Evolutionary conservation across 768 basidiomycete genomes (phyloP).

Genomic region (Lyophyllum atratum): DNA sequence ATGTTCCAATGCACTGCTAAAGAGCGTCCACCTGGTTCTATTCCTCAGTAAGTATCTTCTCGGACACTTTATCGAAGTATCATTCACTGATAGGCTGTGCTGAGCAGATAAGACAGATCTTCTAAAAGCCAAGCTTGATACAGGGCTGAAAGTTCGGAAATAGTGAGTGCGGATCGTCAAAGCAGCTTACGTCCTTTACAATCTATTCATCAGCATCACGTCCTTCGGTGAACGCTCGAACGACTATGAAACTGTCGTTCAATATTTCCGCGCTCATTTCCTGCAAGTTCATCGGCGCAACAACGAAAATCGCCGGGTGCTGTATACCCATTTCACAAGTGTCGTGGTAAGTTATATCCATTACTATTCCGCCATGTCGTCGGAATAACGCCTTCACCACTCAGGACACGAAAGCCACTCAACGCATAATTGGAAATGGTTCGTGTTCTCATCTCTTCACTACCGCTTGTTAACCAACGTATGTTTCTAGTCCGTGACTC

Average conservation of each 20-base stretch:
- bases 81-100: not conserved
- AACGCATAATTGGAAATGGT: conserved; percentile 84
- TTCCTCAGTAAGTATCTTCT: conserved; percentile 52
- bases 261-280: conserved; percentile 89
- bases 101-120: conserved; percentile 76
- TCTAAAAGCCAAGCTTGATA: conserved; percentile 68
- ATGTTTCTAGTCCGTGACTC: conserved; percentile 61
- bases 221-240: conserved; percentile 82
- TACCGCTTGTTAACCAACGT: conserved; percentile 10
- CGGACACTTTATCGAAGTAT: not conserved
- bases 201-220: conserved; percentile 55
- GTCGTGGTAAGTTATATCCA: conserved; percentile 57
- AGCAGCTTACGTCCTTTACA: not conserved
- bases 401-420: conserved; percentile 83
- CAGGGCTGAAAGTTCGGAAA: conserved; percentile 72
- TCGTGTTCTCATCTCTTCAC: conserved; percentile 18
- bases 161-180: conserved; percentile 53
- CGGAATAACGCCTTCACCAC: not conserved
- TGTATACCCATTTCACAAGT: conserved; percentile 82
- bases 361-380: not conserved
- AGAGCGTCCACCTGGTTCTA: conserved; percentile 62
- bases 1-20: conserved; percentile 78
- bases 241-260: conserved; percentile 77
- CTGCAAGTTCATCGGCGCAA: conserved; percentile 79
- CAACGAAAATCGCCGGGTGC: conserved; percentile 76